A percentile compares a stretch with the other conserved stretches of the same genome.
Conservation (phyloP, 805 yeast genomes). For the Wickerhamomyces kurtzmanii region DNA sequence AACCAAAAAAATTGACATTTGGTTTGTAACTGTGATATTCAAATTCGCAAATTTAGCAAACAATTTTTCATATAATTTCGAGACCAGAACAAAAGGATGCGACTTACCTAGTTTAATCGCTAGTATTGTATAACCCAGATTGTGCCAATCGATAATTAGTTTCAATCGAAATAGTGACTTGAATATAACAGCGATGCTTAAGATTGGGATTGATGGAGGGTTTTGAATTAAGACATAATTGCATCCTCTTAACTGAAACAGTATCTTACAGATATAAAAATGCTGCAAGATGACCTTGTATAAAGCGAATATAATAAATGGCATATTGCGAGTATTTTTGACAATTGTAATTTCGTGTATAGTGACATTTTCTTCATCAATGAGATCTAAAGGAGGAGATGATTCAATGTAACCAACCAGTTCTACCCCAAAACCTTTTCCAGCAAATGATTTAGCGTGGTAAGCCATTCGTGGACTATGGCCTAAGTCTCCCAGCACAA, state of each 20-base stretch:
- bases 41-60: conserved; percentile 58
- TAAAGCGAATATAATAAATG: conserved; percentile 48
- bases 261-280: conserved; percentile 30
- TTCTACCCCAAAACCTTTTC: conserved; percentile 62
- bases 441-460: conserved; percentile 75
- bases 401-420: conserved; percentile 76
- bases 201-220: conserved; percentile 86
- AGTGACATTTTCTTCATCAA: conserved; percentile 40
- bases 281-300: conserved; percentile 54
- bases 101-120: conserved; percentile 46
- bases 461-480: conserved; percentile 93
- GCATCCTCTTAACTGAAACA: conserved; percentile 49
- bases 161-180: conserved; percentile 44
- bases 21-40: conserved; percentile 72
- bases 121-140: conserved; percentile 77
- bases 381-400: conserved; percentile 36
- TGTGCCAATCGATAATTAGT: conserved; percentile 92
- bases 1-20: conserved; percentile 55
- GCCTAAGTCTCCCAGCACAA: conserved; percentile 89
- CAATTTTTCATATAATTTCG: conserved; percentile 51
- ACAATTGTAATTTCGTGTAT: conserved; percentile 36
- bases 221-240: conserved; percentile 72
- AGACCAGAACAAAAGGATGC: conserved; percentile 54
- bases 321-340: conserved; percentile 27
- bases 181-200: conserved; percentile 52